Percentiles rank a stretch among this genome's conserved stretches.
Evolutionary conservation across 257 asterid species (phyloP).

Genomic region (Misopates orontium): DNA sequence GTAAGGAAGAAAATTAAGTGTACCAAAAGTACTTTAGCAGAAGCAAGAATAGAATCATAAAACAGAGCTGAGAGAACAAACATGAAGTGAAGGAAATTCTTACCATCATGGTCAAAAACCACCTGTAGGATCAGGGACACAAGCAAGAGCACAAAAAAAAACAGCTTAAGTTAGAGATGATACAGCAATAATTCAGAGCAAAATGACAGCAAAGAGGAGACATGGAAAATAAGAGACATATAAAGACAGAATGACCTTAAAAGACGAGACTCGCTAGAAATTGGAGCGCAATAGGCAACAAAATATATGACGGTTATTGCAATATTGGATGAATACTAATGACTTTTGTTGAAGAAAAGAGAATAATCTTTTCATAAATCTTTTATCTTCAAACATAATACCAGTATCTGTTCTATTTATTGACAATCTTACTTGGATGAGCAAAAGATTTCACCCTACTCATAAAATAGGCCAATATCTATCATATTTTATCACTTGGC

Average conservation of each 20-base stretch:
- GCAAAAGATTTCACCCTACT: not conserved
- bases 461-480: not conserved
- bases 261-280: constrained; percentile 4
- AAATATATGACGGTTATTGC: not conserved
- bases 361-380: constrained; percentile 1
- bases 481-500: not conserved
- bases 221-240: constrained; percentile 10
- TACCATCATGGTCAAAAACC: constrained; percentile 95
- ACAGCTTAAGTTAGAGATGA: constrained; percentile 33
- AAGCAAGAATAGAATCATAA: constrained; percentile 25
- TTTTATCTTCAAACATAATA: not conserved
- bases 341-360: constrained; percentile 1
- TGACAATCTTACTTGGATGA: constrained; percentile 8
- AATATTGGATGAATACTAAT: constrained; percentile 3
- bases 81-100: constrained; percentile 34
- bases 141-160: constrained; percentile 27
- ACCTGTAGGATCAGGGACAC: constrained; percentile 52
- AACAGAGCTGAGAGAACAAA: constrained; percentile 17
- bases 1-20: constrained; percentile 9
- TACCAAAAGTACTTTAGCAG: constrained; percentile 9
- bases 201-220: constrained; percentile 13
- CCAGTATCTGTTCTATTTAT: not conserved
- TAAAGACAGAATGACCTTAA: constrained; percentile 11
- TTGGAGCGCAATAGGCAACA: not conserved
- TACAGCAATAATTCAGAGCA: constrained; percentile 18